phyloP scores from a whole-genome alignment of 805 yeast species.

The Ogataea henricii region DNA sequence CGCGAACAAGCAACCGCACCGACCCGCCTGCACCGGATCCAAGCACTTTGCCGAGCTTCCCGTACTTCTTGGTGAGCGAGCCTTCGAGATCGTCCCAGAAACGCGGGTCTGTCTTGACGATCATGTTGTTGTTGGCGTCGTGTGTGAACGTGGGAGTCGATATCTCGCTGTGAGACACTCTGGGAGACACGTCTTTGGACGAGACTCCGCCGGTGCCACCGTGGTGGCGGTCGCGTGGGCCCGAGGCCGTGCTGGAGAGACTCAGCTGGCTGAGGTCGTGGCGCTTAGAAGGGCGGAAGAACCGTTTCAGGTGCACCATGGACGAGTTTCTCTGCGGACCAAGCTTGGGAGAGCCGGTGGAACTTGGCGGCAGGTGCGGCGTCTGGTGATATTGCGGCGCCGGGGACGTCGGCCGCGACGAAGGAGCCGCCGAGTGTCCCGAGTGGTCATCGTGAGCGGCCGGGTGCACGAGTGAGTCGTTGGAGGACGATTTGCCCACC shows the following conservation, averaged over 20 bases:
- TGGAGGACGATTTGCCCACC: conserved; percentile 32
- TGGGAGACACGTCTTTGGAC: conserved; percentile 23
- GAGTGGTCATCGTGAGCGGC: conserved; percentile 28
- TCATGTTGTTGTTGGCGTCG: conserved; percentile 42
- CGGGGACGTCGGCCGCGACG: conserved; percentile 7
- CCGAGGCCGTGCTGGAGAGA: conserved; percentile 23
- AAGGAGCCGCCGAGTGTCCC: conserved; percentile 7
- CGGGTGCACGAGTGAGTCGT: conserved; percentile 25
- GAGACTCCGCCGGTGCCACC: conserved; percentile 11
- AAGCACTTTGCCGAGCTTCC: conserved; percentile 69
- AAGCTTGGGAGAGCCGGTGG: conserved; percentile 16
- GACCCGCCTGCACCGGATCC: conserved; percentile 92
- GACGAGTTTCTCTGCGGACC: conserved; percentile 36
- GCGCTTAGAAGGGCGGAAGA: conserved; percentile 59
- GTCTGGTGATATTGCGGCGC: conserved; percentile 19
- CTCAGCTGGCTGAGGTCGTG: conserved; percentile 22
- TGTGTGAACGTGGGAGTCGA: conserved; percentile 41
- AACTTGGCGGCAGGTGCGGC: conserved; percentile 20
- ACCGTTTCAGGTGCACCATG: conserved; percentile 72
- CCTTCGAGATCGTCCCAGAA: conserved; percentile 55
- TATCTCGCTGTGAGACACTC: conserved; percentile 23
- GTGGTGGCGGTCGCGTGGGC: conserved; percentile 30
- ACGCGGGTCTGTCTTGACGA: conserved; percentile 38
- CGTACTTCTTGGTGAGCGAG: conserved; percentile 59
- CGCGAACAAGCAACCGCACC: conserved; percentile 69